phyloP scores from a whole-genome alignment of 371 early-diverging fungal species.

The Chytridium lagenaria region DNA sequence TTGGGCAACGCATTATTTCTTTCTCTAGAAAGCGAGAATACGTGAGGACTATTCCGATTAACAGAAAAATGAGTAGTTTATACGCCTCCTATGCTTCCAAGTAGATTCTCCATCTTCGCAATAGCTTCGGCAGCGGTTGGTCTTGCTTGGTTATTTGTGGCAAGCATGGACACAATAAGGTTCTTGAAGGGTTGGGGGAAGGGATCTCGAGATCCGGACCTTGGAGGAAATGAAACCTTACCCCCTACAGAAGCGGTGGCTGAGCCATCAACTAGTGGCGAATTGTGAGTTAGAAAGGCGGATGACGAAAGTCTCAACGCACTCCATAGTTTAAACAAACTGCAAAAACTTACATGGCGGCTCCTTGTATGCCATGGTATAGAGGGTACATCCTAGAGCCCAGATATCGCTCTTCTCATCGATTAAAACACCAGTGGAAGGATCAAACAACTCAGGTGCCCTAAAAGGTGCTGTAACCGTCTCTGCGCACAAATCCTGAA shows the following conservation, averaged over 20 bases:
- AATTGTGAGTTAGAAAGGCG: background rate
- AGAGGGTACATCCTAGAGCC: conserved; percentile 58
- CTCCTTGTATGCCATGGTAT: conserved; percentile 49
- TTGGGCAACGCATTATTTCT: background rate
- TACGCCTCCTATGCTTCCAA: conserved; percentile 20
- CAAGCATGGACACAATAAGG: conserved; percentile 40
- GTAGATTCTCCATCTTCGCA: conserved; percentile 24
- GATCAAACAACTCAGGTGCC: conserved; percentile 60
- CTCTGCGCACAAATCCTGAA: conserved; percentile 56
- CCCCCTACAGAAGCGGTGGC: conserved; percentile 45
- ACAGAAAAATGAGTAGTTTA: conserved; percentile 7
- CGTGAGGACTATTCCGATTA: background rate
- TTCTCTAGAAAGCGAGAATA: background rate
- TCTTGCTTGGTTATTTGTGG: conserved; percentile 27
- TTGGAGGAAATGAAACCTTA: conserved; percentile 6
- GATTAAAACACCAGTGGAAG: conserved; percentile 37
- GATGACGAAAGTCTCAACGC: too few relatives aligned
- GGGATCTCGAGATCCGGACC: conserved; percentile 38
- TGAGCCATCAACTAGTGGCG: conserved; percentile 44
- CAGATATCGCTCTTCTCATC: conserved; percentile 51
- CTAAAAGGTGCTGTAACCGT: conserved; percentile 59
- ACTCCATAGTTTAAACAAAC: too few relatives aligned
- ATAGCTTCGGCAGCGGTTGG: conserved; percentile 39
- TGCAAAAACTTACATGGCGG: conserved; percentile 48
- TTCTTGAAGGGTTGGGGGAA: conserved; percentile 44